Percentiles rank a stretch among this genome's conserved stretches.
phyloP scores from a whole-genome alignment of 2,329 filamentous ascomycete species.

The Penicillium sclerotigenum region DNA sequence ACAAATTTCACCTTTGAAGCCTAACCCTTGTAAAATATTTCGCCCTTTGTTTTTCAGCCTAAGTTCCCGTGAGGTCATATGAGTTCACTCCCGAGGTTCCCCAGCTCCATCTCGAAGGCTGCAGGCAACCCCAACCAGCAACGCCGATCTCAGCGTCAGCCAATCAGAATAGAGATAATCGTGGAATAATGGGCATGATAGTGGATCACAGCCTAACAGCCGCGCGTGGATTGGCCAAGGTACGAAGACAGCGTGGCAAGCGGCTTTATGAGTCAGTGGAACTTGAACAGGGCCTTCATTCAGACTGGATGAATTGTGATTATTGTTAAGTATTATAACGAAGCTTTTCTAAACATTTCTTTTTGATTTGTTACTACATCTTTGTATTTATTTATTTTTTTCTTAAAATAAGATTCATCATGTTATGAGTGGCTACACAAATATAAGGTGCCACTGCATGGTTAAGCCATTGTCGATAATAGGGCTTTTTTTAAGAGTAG shows the following conservation, averaged over 20 bases:
- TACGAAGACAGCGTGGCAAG: constrained; percentile 18
- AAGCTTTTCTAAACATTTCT: not conserved
- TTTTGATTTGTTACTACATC: not conserved
- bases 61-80: constrained; percentile 7
- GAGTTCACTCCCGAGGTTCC: constrained; percentile 5
- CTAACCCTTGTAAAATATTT: not conserved
- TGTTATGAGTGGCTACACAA: constrained; percentile 1
- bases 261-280: constrained; percentile 10
- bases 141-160: constrained; percentile 8
- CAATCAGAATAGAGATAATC: constrained; percentile 9
- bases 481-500: not conserved
- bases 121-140: constrained; percentile 13
- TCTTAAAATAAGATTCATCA: not conserved
- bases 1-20: not conserved
- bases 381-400: not conserved
- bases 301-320: not conserved
- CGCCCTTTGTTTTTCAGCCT: constrained; percentile 7
- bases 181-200: not conserved
- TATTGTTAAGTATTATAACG: not conserved
- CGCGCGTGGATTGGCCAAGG: constrained; percentile 3
- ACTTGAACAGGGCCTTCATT: not conserved
- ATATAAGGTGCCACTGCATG: not conserved
- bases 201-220: constrained; percentile 5
- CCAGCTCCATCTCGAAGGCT: constrained; percentile 8
- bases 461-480: not conserved